A percentile compares a stretch with the other conserved stretches of the same genome.
phyloP scores from a whole-genome alignment of 78 protist genomes.

The Paulinella micropora region DNA sequence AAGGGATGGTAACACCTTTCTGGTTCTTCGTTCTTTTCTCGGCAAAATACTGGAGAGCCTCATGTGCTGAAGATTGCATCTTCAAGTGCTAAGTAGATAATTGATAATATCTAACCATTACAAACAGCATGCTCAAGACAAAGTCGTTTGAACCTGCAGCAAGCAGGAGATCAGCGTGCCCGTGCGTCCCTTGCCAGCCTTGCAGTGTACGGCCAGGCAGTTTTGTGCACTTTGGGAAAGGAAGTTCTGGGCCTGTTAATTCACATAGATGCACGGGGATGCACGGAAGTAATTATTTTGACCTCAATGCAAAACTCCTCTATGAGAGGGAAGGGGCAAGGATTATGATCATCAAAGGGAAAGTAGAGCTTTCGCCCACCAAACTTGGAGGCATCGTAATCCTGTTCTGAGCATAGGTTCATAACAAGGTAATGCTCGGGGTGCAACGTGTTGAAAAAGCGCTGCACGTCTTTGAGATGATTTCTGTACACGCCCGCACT shows the following conservation, averaged over 20 bases:
- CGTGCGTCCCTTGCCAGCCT: slow-evolving; percentile 40
- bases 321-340: slow-evolving; percentile 5
- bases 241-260: not conserved
- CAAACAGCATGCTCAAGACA: too few relatives aligned
- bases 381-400: slow-evolving; percentile 18
- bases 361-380: slow-evolving; percentile 22
- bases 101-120: too few relatives aligned
- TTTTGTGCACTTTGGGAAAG: not conserved
- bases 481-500: slow-evolving; percentile 28
- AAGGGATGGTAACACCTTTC: slow-evolving; percentile 36
- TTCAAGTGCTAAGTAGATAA: not conserved
- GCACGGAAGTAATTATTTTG: too few relatives aligned
- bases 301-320: not conserved
- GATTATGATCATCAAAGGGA: slow-evolving; percentile 36
- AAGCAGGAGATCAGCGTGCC: not conserved
- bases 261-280: too few relatives aligned
- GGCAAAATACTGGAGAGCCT: not conserved
- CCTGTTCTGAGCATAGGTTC: slow-evolving; percentile 26
- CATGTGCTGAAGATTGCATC: not conserved
- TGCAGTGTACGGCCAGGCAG: slow-evolving; percentile 19
- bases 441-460: slow-evolving; percentile 22
- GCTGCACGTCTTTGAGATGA: slow-evolving; percentile 6
- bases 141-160: too few relatives aligned
- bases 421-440: slow-evolving; percentile 12
- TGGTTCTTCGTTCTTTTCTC: not conserved